A percentile compares a stretch with the other conserved stretches of the same genome.
Evolutionary conservation across 1,139 yeast species (phyloP).

Genomic region (Taphrina wiesneri): DNA sequence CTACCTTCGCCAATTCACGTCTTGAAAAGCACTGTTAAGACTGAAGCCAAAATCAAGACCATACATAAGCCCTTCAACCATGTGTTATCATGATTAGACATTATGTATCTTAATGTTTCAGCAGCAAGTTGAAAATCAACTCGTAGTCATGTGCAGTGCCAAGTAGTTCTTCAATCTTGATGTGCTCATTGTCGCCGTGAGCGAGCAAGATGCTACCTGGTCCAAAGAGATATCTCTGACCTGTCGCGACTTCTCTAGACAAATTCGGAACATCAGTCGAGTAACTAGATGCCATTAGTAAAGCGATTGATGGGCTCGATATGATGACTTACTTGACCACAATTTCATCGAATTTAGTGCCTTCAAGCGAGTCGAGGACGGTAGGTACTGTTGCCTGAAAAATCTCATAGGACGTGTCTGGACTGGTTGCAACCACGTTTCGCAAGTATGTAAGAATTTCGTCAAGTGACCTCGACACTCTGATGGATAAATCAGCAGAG

Average conservation of each 20-base stretch:
- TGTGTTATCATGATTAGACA: not conserved
- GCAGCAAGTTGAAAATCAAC: conserved; percentile 47
- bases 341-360: conserved; percentile 24
- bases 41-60: no score
- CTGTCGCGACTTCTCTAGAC: conserved; percentile 41
- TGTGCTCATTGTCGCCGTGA: conserved; percentile 62
- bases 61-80: not conserved
- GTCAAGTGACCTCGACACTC: conserved; percentile 57
- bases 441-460: conserved; percentile 48
- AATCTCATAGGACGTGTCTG: conserved; percentile 26
- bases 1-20: no score
- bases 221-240: conserved; percentile 61
- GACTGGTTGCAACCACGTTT: conserved; percentile 44
- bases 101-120: not conserved
- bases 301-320: not conserved
- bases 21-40: no score
- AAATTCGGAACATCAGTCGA: conserved; percentile 64
- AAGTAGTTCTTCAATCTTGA: conserved; percentile 54
- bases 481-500: conserved; percentile 53
- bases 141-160: conserved; percentile 62
- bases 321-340: conserved; percentile 17
- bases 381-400: conserved; percentile 25
- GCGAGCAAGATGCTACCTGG: conserved; percentile 70
- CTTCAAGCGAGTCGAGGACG: conserved; percentile 20
- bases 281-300: conserved; percentile 50